phyloP scores from a whole-genome alignment of 257 asterid species.

The Solanum pennellii region DNA sequence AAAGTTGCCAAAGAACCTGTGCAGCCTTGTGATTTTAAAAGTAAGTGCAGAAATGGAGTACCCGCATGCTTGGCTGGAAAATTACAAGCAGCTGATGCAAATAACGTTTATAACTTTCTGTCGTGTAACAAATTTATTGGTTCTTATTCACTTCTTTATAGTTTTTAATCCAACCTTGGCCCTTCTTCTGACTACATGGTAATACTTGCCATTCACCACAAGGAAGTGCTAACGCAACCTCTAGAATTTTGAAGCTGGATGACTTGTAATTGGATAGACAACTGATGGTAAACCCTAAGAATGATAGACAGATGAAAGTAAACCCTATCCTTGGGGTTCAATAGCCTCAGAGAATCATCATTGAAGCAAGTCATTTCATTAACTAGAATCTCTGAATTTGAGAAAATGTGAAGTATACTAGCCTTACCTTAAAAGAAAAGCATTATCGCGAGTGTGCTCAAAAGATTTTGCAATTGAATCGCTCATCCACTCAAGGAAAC shows the following conservation, averaged over 20 bases:
- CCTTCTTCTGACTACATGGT: constrained; percentile 14
- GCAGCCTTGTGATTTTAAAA: constrained; percentile 15
- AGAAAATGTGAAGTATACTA: background rate
- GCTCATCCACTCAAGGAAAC: constrained; percentile 99
- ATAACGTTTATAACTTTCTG: constrained; percentile 11
- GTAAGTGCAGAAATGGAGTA: constrained; percentile 20
- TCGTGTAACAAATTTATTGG: constrained; percentile 27
- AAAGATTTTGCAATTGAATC: constrained; percentile 93
- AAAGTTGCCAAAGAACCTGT: constrained; percentile 15
- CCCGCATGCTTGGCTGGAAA: constrained; percentile 22
- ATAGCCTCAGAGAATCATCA: background rate
- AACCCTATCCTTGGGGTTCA: background rate
- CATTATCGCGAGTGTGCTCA: constrained; percentile 89
- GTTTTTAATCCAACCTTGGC: background rate
- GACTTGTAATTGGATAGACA: constrained; percentile 35
- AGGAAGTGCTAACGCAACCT: constrained; percentile 8
- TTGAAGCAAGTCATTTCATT: background rate
- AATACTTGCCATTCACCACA: constrained; percentile 5
- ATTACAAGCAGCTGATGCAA: constrained; percentile 17
- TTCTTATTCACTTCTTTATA: background rate
- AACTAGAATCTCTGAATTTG: background rate
- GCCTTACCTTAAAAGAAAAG: constrained; percentile 78
- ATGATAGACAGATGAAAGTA: background rate
- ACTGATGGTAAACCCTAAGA: background rate
- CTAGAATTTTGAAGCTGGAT: constrained; percentile 41